Evolutionary conservation across 148 eudicot genomes (phyloP).

Genomic region (Chenopodium berlandieri): DNA sequence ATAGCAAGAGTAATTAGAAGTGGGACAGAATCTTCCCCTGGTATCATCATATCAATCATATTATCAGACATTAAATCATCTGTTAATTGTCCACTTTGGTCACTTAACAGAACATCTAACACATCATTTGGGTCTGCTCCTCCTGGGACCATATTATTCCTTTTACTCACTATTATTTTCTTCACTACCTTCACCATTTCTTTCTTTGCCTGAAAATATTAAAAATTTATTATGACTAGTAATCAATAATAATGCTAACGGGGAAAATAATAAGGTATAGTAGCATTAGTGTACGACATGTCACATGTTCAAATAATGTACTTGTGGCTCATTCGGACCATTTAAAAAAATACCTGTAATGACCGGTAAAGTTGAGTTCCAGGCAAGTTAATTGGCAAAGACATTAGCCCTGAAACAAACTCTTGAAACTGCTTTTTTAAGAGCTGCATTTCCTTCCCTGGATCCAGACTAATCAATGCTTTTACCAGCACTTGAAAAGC

Average conservation of each 20-base stretch:
- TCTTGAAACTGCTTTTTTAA: conserved; percentile 67
- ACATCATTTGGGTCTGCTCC: conserved; percentile 52
- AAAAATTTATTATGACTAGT: not conserved
- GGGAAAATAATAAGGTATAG: no score
- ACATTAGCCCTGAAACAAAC: conserved; percentile 91
- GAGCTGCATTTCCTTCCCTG: conserved; percentile 72
- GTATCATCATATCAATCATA: conserved; percentile 93
- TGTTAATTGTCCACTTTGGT: conserved; percentile 60
- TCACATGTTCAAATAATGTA: no score
- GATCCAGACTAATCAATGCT: conserved; percentile 78
- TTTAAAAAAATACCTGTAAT: conserved; percentile 47
- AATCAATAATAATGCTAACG: no score
- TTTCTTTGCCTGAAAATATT: conserved; percentile 56
- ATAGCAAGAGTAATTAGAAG: conserved; percentile 76
- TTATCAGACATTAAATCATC: conserved; percentile 80
- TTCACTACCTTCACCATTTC: conserved; percentile 73
- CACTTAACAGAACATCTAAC: conserved; percentile 61
- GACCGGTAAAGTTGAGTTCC: conserved; percentile 79
- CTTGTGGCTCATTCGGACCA: no score
- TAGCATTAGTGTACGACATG: no score
- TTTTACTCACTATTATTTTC: conserved; percentile 53
- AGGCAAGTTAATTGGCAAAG: conserved; percentile 76
- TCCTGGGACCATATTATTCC: conserved; percentile 21
- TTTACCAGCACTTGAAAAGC: conserved; percentile 88
- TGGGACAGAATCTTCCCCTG: conserved; percentile 95